These are phyloP conservation scores for Talaromyces nanjingensis DNA, from an alignment of 495 filamentous ascomycete species.

Conservation along the genomic window DNA sequence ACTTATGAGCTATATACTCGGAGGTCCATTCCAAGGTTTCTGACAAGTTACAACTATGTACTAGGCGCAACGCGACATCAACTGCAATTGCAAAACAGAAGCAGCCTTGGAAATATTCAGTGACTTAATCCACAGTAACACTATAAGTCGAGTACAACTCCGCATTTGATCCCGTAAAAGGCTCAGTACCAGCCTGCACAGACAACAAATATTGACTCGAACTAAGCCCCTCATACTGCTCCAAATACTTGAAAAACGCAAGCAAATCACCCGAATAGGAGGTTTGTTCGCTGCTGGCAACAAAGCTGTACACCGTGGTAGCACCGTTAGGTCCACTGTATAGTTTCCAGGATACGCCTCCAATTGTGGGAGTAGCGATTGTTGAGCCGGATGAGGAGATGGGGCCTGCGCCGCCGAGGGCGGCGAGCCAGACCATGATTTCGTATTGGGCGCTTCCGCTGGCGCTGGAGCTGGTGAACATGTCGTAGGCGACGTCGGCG, in stretches of 20 bases:
- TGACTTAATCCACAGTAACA: conserved; percentile 29
- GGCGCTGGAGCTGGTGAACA: conserved; percentile 48
- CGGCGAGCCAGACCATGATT: conserved; percentile 66
- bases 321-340: conserved; percentile 49
- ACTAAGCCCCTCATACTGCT: conserved; percentile 38
- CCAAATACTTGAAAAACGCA: conserved; percentile 52
- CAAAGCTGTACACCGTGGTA: conserved; percentile 56
- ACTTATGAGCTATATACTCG: background rate
- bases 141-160: conserved; percentile 34
- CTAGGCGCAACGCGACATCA: background rate
- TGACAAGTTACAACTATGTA: background rate
- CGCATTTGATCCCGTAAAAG: conserved; percentile 39
- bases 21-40: background rate
- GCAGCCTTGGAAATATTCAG: background rate
- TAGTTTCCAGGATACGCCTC: conserved; percentile 43
- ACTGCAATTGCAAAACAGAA: background rate
- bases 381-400: conserved; percentile 51
- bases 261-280: conserved; percentile 50
- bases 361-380: conserved; percentile 47
- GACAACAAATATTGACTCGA: conserved; percentile 47
- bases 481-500: conserved; percentile 61
- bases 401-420: conserved; percentile 54
- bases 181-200: conserved; percentile 52
- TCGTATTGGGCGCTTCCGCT: conserved; percentile 48
- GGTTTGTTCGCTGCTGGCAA: conserved; percentile 38